Evolutionary conservation across 371 early-diverging fungal genomes (phyloP).

Genomic region (Saksenaea vasiformis): DNA sequence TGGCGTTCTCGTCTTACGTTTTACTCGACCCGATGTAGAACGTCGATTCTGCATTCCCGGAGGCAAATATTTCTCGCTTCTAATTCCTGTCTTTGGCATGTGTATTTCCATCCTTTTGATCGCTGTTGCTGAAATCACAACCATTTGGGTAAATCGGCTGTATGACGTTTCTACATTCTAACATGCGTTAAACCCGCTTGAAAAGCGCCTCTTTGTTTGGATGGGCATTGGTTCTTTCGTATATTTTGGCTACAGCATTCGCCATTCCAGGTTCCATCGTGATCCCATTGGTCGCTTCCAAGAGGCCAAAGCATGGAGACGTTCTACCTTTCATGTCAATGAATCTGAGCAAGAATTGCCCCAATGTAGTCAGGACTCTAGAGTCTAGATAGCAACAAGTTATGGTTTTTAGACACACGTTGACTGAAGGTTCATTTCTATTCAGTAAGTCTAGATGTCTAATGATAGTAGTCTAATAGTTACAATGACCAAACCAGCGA

Average conservation of each 20-base stretch:
- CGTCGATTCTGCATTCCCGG: slow-evolving; percentile 80
- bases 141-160: slow-evolving; percentile 36
- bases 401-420: background rate
- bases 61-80: slow-evolving; percentile 41
- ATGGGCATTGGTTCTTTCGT: slow-evolving; percentile 68
- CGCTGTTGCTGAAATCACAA: slow-evolving; percentile 53
- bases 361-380: background rate
- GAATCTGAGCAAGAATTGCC: background rate
- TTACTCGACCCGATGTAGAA: slow-evolving; percentile 67
- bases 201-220: slow-evolving; percentile 52
- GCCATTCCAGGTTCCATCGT: slow-evolving; percentile 55
- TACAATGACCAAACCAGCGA: slow-evolving; percentile 60
- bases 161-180: slow-evolving; percentile 4
- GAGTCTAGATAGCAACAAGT: background rate
- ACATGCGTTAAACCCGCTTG: background rate
- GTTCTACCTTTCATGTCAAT: background rate
- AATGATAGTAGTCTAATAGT: slow-evolving; percentile 25
- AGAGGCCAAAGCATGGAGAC: slow-evolving; percentile 8
- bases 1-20: slow-evolving; percentile 73
- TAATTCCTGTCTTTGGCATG: slow-evolving; percentile 64
- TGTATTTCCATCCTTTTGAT: slow-evolving; percentile 56
- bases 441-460: background rate
- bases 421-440: background rate
- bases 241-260: slow-evolving; percentile 63
- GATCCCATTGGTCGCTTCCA: slow-evolving; percentile 33